Base-by-base conservation (phyloP, 2,329 filamentous ascomycete species). In the Geosmithia morbida region DNA sequence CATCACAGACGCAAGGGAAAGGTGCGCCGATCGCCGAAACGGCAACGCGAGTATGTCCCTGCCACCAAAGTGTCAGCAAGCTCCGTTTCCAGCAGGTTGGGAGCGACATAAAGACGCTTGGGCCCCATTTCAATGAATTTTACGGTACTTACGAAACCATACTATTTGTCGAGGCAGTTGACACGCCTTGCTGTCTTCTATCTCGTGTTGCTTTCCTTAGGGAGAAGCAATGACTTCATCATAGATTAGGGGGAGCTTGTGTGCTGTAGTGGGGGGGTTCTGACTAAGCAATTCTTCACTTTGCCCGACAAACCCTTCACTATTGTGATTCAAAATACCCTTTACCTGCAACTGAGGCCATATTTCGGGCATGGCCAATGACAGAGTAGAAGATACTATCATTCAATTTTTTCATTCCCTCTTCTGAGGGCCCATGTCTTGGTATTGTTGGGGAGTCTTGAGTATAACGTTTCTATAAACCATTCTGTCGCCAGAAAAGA, bases 11-110 rank as follows among this genome's bases (percentile, higher is more conserved):
- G 86, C 84, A 51, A 97, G 75, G 50, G 83, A 84, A 41, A 95
- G 72, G 49, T 83, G 75, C 53, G 85, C 80, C 46, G 88, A 90
- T 60, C 83, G 85, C 56, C 90, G 87, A 66, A 97, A 97, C 8
- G 90, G 89, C 52, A 95, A 73, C 61, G 82, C 79, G 48, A 94
- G 75, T 52, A 85, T 79, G 61, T 81, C 83, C 55, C 61, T 49
- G 26, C 43, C 10, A 11, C 33, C 19, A 22, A 45, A 16, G 11
- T 37, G 29, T 48, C 45, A 46, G 45, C 18, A 22, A 20, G 19
- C n/a, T 17, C 6, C 11, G 19, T 22, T 43, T 19, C 41, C 6
- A 44, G 13, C 6, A 26, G 26, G 16, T 26, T 26, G 33, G 33
- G 33, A 37, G 14, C 33, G 33, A n/a, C 33, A 16, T 37, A 37